phyloP scores from a whole-genome alignment of 1,139 yeast genomes.

The Keqinozyma sinolaborantium region DNA sequence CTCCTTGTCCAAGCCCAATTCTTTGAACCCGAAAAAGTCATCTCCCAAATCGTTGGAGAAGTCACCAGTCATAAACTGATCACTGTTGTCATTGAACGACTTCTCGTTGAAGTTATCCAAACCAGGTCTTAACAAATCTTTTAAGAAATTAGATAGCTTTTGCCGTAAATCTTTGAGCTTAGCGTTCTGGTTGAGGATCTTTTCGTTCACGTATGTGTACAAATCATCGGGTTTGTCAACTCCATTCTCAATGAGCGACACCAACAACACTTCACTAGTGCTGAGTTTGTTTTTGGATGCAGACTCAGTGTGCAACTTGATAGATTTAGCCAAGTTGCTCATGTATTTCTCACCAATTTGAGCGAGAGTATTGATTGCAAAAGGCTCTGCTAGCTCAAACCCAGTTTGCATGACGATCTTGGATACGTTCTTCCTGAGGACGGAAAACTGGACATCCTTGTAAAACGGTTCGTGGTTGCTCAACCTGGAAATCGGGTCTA shows the following conservation, averaged over 20 bases:
- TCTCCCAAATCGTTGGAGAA: conserved; percentile 90
- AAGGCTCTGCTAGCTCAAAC: conserved; percentile 77
- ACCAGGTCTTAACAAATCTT: conserved; percentile 81
- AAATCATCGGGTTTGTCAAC: conserved; percentile 75
- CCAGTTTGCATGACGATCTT: conserved; percentile 92
- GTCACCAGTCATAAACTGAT: conserved; percentile 91
- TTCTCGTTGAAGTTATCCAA: conserved; percentile 70
- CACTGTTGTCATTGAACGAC: conserved; percentile 85
- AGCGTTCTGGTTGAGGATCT: conserved; percentile 62
- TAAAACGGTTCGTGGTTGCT: conserved; percentile 61
- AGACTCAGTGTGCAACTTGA: conserved; percentile 70
- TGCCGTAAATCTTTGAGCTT: conserved; percentile 67
- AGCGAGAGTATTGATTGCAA: conserved; percentile 76
- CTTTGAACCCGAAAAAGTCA: conserved; percentile 96
- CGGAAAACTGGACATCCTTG: conserved; percentile 58
- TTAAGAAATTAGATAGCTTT: conserved; percentile 71
- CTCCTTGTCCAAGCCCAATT: conserved; percentile 89
- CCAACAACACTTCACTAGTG: conserved; percentile 49
- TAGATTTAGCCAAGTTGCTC: conserved; percentile 66
- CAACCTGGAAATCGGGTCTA: conserved; percentile 76
- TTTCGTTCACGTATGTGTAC: conserved; percentile 72
- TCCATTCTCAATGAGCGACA: conserved; percentile 80
- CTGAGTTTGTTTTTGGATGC: conserved; percentile 44
- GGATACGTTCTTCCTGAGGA: conserved; percentile 66
- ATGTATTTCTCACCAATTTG: conserved; percentile 82